A percentile compares a stretch with the other conserved stretches of the same genome.
These are phyloP conservation scores for Prunus davidiana DNA, from an alignment of 306 rosid species.

Conservation along the genomic window DNA sequence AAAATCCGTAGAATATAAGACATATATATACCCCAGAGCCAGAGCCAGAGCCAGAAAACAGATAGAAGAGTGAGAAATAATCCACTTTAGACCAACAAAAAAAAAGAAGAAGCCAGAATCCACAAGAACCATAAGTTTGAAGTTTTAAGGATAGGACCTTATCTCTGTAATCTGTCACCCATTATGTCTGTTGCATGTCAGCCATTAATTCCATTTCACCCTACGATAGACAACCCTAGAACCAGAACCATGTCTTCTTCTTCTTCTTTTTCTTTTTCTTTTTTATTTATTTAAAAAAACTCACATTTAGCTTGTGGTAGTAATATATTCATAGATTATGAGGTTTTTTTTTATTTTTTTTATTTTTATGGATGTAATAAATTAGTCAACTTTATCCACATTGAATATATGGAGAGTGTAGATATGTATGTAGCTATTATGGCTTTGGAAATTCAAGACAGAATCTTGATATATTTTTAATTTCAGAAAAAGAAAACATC, in stretches of 20 bases:
- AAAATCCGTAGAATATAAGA: too few relatives aligned
- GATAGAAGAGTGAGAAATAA: not conserved
- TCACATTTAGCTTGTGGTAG: too few relatives aligned
- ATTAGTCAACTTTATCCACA: too few relatives aligned
- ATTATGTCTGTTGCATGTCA: constrained; percentile 20
- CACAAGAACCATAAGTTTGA: constrained; percentile 24
- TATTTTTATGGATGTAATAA: too few relatives aligned
- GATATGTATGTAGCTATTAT: too few relatives aligned
- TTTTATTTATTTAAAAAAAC: not conserved
- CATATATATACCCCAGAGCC: too few relatives aligned
- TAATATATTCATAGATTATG: not conserved
- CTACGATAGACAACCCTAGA: not conserved
- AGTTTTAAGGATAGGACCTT: constrained; percentile 52
- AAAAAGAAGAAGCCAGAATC: not conserved
- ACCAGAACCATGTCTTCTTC: not conserved
- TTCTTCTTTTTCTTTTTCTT: not conserved
- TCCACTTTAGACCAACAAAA: too few relatives aligned
- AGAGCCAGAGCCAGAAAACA: too few relatives aligned
- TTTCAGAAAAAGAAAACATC: too few relatives aligned
- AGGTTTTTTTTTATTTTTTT: too few relatives aligned
- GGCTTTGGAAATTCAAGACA: not conserved
- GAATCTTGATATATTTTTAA: too few relatives aligned
- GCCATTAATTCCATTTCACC: constrained; percentile 36
- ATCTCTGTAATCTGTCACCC: constrained; percentile 41
- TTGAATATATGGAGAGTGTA: too few relatives aligned